Conservation (phyloP, 2,329 filamentous ascomycete species). For the Lasiodiplodia gonubiensis region DNA sequence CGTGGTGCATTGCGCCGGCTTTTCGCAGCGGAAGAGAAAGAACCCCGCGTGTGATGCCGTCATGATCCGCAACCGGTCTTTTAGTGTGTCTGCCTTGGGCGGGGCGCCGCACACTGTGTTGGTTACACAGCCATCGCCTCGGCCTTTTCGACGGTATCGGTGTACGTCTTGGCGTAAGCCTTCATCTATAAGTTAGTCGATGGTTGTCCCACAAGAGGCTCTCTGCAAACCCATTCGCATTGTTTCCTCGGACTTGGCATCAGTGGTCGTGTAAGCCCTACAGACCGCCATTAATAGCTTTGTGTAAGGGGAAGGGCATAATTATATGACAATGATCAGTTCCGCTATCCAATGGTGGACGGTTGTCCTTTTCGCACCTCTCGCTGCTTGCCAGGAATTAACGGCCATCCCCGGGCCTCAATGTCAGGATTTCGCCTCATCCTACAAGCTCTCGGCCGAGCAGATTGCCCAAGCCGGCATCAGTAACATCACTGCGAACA, state of each 20-base stretch:
- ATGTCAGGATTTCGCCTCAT: conserved; percentile 13
- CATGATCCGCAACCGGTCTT: too few relatives aligned
- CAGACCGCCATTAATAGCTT: not conserved
- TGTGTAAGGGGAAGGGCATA: not conserved
- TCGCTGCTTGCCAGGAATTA: not conserved
- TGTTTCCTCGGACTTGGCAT: not conserved
- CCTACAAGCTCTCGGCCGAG: not conserved
- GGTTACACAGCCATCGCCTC: not conserved
- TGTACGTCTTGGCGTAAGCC: not conserved
- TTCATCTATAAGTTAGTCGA: not conserved
- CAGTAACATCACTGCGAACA: conserved; percentile 18
- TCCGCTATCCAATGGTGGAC: not conserved
- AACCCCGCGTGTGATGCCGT: not conserved
- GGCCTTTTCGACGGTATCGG: not conserved
- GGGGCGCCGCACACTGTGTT: not conserved
- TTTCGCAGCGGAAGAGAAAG: not conserved
- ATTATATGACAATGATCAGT: not conserved
- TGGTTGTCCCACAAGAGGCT: too few relatives aligned
- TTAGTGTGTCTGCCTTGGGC: not conserved
- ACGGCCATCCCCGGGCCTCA: conserved; percentile 3
- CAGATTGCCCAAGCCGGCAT: conserved; percentile 7
- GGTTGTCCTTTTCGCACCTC: not conserved
- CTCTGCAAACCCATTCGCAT: not conserved
- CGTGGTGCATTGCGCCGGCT: not conserved
- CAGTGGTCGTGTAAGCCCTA: not conserved